phyloP scores from a whole-genome alignment of 2,329 filamentous ascomycete species.

The Aspergillus hiratsukae region DNA sequence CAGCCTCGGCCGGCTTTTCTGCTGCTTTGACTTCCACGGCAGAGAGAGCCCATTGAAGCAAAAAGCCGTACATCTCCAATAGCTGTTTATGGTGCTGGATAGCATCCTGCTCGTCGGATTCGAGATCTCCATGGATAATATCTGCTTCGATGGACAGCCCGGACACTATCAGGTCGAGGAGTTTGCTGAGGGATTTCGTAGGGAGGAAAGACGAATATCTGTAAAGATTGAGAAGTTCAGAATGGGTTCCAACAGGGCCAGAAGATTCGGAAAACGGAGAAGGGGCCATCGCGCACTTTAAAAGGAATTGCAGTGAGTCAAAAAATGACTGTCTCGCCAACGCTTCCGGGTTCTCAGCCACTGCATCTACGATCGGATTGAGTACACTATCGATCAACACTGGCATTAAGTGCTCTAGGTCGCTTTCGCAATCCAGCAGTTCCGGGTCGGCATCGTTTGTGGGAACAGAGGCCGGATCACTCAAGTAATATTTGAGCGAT shows the following conservation, averaged over 20 bases:
- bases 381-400: constrained; percentile 77
- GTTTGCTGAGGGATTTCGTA: constrained; percentile 78
- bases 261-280: constrained; percentile 26
- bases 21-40: constrained; percentile 91
- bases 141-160: constrained; percentile 83
- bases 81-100: constrained; percentile 83
- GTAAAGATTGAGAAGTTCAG: constrained; percentile 61
- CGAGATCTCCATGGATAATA: constrained; percentile 76
- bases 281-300: constrained; percentile 78
- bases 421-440: constrained; percentile 86
- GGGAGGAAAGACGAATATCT: constrained; percentile 80
- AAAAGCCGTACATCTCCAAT: constrained; percentile 88
- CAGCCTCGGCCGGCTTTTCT: constrained; percentile 74
- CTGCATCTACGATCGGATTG: constrained; percentile 86
- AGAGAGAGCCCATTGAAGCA: constrained; percentile 91
- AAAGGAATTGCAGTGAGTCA: constrained; percentile 89
- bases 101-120: constrained; percentile 85
- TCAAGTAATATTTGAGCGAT: constrained; percentile 94
- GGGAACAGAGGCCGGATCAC: constrained; percentile 75
- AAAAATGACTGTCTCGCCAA: constrained; percentile 74
- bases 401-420: constrained; percentile 76
- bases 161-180: constrained; percentile 85
- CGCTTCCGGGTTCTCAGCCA: constrained; percentile 87
- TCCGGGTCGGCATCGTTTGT: constrained; percentile 81
- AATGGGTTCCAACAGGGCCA: constrained; percentile 47